Conservation (phyloP, 257 asterid species). For the Solanum boliviense region DNA sequence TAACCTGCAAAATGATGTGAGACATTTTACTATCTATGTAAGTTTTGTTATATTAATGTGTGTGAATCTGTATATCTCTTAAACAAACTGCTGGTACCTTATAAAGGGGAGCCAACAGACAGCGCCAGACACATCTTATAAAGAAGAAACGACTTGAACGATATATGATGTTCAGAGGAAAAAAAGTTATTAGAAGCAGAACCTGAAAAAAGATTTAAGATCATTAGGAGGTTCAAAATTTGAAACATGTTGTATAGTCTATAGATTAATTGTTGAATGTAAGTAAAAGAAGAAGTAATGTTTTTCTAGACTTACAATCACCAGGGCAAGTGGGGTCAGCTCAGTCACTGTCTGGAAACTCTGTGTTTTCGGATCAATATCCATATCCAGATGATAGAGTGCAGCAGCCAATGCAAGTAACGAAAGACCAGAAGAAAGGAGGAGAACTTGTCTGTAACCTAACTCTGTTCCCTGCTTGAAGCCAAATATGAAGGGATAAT, state of each 20-base stretch:
- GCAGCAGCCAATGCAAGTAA: slow-evolving; percentile 56
- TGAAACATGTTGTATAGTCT: not conserved
- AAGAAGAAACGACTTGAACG: slow-evolving; percentile 80
- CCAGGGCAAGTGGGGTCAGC: slow-evolving; percentile 50
- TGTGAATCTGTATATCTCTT: not conserved
- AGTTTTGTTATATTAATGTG: not conserved
- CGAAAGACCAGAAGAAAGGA: slow-evolving; percentile 61
- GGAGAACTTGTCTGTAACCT: slow-evolving; percentile 63
- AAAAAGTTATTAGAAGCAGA: slow-evolving; percentile 38
- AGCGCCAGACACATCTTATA: slow-evolving; percentile 46
- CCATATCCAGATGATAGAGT: slow-evolving; percentile 65
- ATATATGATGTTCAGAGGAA: slow-evolving; percentile 65
- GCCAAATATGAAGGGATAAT: slow-evolving; percentile 69
- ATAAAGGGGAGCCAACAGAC: slow-evolving; percentile 76
- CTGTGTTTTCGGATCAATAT: slow-evolving; percentile 44
- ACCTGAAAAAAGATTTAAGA: slow-evolving; percentile 16
- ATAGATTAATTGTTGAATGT: not conserved
- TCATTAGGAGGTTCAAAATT: not conserved
- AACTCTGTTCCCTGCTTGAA: slow-evolving; percentile 62
- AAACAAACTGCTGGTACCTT: slow-evolving; percentile 34
- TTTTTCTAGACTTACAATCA: slow-evolving; percentile 31
- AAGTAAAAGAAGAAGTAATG: not conserved
- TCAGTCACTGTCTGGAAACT: slow-evolving; percentile 34
- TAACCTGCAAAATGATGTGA: slow-evolving; percentile 34
- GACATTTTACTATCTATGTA: not conserved